phyloP scores from a whole-genome alignment of 305 asterid genomes.

The Fraxinus xanthoxyloides region DNA sequence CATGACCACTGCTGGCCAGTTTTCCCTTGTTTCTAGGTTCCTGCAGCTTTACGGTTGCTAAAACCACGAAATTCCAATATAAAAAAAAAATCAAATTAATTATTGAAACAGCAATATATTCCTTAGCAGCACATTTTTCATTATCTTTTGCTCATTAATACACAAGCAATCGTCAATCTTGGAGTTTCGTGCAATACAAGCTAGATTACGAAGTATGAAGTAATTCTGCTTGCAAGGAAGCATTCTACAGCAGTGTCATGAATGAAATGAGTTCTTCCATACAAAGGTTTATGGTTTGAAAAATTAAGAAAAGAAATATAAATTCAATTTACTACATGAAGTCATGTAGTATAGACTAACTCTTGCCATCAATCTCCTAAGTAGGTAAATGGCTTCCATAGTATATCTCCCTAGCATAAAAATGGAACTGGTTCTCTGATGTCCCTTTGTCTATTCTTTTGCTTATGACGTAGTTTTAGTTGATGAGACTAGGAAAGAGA shows the following conservation, averaged over 20 bases:
- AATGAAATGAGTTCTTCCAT: not conserved
- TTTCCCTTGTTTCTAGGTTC: constrained; percentile 38
- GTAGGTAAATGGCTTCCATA: not conserved
- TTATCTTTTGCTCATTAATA: not conserved
- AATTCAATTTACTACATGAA: not conserved
- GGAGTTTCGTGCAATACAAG: not conserved
- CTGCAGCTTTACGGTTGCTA: constrained; percentile 41
- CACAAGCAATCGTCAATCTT: not conserved
- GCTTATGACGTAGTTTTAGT: not conserved
- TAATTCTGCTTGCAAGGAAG: not conserved
- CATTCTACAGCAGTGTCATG: not conserved
- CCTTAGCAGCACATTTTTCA: not conserved
- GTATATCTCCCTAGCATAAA: not conserved
- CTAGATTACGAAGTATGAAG: not conserved
- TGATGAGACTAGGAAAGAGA: not conserved
- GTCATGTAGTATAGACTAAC: not conserved
- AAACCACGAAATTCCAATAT: not conserved
- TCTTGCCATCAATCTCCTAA: not conserved
- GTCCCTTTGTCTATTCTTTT: not conserved
- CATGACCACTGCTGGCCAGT: constrained; percentile 38
- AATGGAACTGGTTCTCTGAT: not conserved
- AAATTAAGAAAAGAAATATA: not conserved
- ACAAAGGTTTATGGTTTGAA: not conserved
- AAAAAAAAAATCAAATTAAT: not conserved
- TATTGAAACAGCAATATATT: not conserved